These are phyloP conservation scores for Xylariaceae sp. DNA, from an alignment of 2,329 filamentous ascomycete genomes.

Conservation along the genomic window DNA sequence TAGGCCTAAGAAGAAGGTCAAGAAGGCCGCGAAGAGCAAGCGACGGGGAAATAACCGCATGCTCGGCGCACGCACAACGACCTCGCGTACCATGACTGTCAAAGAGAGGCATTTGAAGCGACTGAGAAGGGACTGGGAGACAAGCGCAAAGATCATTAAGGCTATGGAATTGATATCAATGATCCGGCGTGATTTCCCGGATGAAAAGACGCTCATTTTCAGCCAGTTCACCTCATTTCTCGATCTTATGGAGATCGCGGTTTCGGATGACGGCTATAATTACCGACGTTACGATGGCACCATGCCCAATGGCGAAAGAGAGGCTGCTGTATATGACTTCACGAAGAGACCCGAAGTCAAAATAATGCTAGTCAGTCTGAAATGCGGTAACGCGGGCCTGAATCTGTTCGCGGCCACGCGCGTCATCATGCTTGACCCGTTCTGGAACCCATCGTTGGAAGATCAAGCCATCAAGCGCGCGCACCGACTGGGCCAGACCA, in stretches of 20 bases:
- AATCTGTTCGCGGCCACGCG: slow-evolving; percentile 66
- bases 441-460: slow-evolving; percentile 74
- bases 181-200: slow-evolving; percentile 24
- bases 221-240: slow-evolving; percentile 34
- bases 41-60: slow-evolving; percentile 17
- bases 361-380: slow-evolving; percentile 66
- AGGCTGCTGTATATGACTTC: slow-evolving; percentile 27
- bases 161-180: slow-evolving; percentile 27
- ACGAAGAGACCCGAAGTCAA: slow-evolving; percentile 24
- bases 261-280: slow-evolving; percentile 24
- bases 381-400: slow-evolving; percentile 68
- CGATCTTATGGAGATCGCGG: slow-evolving; percentile 31
- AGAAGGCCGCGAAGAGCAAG: slow-evolving; percentile 7
- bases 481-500: slow-evolving; percentile 67
- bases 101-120: slow-evolving; percentile 25
- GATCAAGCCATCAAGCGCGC: slow-evolving; percentile 72
- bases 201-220: slow-evolving; percentile 32
- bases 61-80: slow-evolving; percentile 26
- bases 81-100: slow-evolving; percentile 22
- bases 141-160: slow-evolving; percentile 31
- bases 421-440: slow-evolving; percentile 70
- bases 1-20: slow-evolving; percentile 12
- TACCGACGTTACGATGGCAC: slow-evolving; percentile 31
- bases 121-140: slow-evolving; percentile 26
- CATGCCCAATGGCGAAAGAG: slow-evolving; percentile 24